These are phyloP conservation scores for Phaeophleospora eucalypticola DNA, from an alignment of 2,329 filamentous ascomycete genomes.

Conservation along the genomic window DNA sequence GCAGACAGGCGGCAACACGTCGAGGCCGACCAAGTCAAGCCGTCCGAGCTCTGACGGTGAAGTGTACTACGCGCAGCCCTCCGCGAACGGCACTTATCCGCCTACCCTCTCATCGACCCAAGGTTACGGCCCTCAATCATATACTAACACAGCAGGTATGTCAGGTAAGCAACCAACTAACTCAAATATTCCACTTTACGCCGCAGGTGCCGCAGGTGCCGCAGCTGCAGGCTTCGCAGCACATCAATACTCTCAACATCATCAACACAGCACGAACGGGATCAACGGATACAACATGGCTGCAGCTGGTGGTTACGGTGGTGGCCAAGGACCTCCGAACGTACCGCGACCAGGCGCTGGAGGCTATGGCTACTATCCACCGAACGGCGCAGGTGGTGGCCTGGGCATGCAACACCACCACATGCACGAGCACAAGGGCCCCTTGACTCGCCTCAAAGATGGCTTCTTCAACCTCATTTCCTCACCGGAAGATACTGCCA, in stretches of 20 bases:
- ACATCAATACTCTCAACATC: conserved; percentile 42
- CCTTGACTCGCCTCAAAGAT: conserved; percentile 58
- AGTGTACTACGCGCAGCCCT: conserved; percentile 13
- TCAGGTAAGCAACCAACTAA: conserved; percentile 41
- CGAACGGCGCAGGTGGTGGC: conserved; percentile 9
- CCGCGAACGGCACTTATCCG: conserved; percentile 9
- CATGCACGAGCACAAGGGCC: conserved; percentile 52
- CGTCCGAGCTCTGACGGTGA: conserved; percentile 19
- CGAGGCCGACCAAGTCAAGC: conserved; percentile 11
- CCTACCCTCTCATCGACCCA: conserved; percentile 8
- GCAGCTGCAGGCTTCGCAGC: conserved; percentile 35
- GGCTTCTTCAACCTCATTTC: conserved; percentile 41
- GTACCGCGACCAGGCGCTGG: conserved; percentile 13
- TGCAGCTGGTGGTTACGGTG: conserved; percentile 14
- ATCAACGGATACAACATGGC: conserved; percentile 13
- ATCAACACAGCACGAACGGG: conserved; percentile 29
- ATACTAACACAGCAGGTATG: conserved; percentile 11
- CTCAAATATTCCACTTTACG: conserved; percentile 42
- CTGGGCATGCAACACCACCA: conserved; percentile 11
- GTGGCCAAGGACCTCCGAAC: conserved; percentile 19
- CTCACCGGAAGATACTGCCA: conserved; percentile 55
- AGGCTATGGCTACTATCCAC: conserved; percentile 14
- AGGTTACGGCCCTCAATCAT: conserved; percentile 4
- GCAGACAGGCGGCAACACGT: conserved; percentile 9
- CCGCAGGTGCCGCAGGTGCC: conserved; percentile 44